Conservation (phyloP, 805 yeast species). For the Nakazawaea sp. region DNA sequence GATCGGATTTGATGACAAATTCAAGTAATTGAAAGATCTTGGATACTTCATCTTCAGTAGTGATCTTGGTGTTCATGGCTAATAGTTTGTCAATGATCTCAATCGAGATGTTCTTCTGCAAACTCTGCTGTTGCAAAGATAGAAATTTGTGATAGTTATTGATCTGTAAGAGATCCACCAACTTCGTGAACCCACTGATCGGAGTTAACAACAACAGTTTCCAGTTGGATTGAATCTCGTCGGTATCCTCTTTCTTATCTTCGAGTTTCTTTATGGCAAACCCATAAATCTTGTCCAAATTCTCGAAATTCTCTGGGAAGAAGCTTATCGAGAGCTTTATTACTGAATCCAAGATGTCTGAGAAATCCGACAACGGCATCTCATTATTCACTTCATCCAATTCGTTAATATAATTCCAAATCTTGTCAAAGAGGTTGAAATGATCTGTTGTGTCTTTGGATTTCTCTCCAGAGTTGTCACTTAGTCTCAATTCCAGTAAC, state of each 20-base stretch:
- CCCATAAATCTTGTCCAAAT: constrained; percentile 55
- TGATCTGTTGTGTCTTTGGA: background rate
- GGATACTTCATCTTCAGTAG: constrained; percentile 42
- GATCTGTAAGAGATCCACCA: constrained; percentile 35
- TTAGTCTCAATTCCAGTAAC: constrained; percentile 12
- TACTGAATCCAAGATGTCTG: constrained; percentile 59
- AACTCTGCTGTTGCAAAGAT: constrained; percentile 38
- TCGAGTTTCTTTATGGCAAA: constrained; percentile 38
- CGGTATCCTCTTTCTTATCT: constrained; percentile 16
- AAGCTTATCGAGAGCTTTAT: constrained; percentile 57
- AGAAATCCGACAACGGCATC: constrained; percentile 58
- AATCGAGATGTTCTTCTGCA: constrained; percentile 53
- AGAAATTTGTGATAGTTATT: constrained; percentile 48
- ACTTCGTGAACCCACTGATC: constrained; percentile 32
- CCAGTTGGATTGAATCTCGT: constrained; percentile 30
- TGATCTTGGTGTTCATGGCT: constrained; percentile 27
- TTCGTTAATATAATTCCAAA: constrained; percentile 58
- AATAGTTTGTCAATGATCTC: constrained; percentile 57
- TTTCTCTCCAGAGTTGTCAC: constrained; percentile 7
- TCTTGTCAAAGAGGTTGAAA: constrained; percentile 44
- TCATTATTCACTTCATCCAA: constrained; percentile 55
- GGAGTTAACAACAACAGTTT: constrained; percentile 42
- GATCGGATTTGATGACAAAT: constrained; percentile 37
- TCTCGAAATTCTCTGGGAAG: constrained; percentile 53
- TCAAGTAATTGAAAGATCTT: constrained; percentile 53